phyloP scores from a whole-genome alignment of 371 early-diverging fungal species.

The Sporodiniella umbellata region DNA sequence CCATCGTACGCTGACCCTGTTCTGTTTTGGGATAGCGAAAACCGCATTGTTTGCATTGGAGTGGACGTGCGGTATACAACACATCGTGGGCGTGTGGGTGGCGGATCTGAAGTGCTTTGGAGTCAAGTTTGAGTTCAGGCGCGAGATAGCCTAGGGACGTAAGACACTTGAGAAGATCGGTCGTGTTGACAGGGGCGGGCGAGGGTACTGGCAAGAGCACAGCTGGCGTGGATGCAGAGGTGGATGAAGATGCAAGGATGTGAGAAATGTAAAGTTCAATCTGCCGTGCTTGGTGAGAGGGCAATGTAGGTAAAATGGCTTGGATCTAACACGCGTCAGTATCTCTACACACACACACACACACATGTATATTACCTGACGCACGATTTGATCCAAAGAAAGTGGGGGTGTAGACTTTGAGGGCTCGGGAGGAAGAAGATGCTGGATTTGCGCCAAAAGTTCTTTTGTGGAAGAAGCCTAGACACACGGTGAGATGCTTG shows the following conservation, averaged over 20 bases:
- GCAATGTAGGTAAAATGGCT: conserved; percentile 40
- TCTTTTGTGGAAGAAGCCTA: conserved; percentile 10
- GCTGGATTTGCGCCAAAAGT: conserved; percentile 25
- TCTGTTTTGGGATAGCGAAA: conserved; percentile 70
- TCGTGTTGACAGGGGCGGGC: conserved; percentile 15
- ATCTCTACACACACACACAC: no score
- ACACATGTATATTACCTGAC: no score
- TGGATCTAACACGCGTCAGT: no score
- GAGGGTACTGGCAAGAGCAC: no score
- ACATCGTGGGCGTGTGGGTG: conserved; percentile 60
- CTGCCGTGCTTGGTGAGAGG: conserved; percentile 28
- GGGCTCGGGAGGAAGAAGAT: conserved; percentile 14
- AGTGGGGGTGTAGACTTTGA: neutral
- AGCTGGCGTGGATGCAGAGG: no score
- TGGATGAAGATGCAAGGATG: conserved; percentile 11
- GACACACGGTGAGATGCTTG: neutral
- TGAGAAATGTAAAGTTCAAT: conserved; percentile 40
- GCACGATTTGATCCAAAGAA: conserved; percentile 25
- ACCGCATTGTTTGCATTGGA: conserved; percentile 92
- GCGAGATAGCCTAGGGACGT: conserved; percentile 36
- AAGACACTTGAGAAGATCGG: conserved; percentile 34
- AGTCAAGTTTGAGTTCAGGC: conserved; percentile 23
- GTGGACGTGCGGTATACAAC: conserved; percentile 71
- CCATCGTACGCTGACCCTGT: conserved; percentile 72
- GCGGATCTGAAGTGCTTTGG: conserved; percentile 44